A percentile compares a stretch with the other conserved stretches of the same genome.
phyloP scores from a whole-genome alignment of 2,329 filamentous ascomycete species.

The Calonectria montana region DNA sequence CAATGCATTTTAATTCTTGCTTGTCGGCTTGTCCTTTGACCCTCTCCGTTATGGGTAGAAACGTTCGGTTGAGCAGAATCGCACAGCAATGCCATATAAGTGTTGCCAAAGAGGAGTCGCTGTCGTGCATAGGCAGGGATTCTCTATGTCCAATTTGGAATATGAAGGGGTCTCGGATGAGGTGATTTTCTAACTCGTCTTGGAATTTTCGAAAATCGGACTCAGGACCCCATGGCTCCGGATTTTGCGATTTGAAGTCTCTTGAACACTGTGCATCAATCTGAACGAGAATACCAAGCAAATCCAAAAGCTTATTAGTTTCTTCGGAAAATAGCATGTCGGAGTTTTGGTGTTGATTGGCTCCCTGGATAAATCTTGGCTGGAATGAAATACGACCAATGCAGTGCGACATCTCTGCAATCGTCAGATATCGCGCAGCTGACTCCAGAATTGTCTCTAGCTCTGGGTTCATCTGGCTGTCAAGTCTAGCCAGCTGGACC shows the following conservation, averaged over 20 bases:
- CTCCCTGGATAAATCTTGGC: neutral
- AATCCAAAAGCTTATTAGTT: neutral
- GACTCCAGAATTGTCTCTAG: neutral
- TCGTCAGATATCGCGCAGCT: neutral
- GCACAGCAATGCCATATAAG: slow-evolving; percentile 16
- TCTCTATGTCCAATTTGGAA: neutral
- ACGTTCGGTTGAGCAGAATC: slow-evolving; percentile 13
- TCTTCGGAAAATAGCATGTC: neutral
- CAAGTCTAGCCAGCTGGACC: neutral
- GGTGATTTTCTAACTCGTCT: slow-evolving; percentile 5
- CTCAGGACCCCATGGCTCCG: neutral
- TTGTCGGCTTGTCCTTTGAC: neutral
- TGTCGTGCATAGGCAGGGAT: neutral
- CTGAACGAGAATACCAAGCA: neutral
- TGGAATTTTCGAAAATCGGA: slow-evolving; percentile 10
- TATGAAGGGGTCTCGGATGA: slow-evolving; percentile 10
- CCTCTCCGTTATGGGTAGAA: slow-evolving; percentile 15
- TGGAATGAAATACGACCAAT: neutral
- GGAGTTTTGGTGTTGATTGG: neutral
- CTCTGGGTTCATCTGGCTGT: neutral
- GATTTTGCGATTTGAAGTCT: neutral
- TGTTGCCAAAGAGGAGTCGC: neutral
- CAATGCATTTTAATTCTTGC: neutral
- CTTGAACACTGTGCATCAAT: neutral
- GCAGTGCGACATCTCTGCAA: neutral